These are phyloP conservation scores for Ailanthus altissimus DNA, from an alignment of 345 rosid genomes.

Conservation along the genomic window DNA sequence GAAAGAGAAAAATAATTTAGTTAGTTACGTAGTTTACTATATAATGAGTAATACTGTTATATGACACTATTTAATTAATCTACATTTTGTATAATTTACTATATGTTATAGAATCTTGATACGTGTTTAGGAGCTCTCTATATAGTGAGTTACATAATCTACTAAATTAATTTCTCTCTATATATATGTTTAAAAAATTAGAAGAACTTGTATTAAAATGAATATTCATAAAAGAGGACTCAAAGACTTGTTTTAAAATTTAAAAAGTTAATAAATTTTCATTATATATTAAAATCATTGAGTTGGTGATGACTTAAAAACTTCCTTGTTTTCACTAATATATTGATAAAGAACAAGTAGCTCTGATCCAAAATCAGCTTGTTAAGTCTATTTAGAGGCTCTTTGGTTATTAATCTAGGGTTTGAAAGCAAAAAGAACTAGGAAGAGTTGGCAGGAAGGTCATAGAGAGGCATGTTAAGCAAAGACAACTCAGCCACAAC, in stretches of 20 bases:
- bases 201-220: not conserved
- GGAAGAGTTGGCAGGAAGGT: not conserved
- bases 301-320: not conserved
- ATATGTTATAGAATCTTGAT: too few species aligned
- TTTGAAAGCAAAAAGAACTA: not conserved
- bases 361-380: not conserved
- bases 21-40: too few species aligned
- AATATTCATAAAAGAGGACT: not conserved
- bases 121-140: too few species aligned
- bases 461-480: not conserved
- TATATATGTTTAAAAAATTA: not conserved
- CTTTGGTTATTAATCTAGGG: not conserved
- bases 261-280: not conserved
- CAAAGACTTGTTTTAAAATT: too few species aligned
- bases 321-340: not conserved
- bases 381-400: not conserved
- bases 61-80: too few species aligned
- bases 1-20: too few species aligned
- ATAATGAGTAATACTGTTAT: too few species aligned
- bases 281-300: not conserved
- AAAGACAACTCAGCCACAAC: too few species aligned
- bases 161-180: too few species aligned
- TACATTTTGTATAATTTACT: too few species aligned
- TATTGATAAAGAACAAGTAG: not conserved
- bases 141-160: too few species aligned